Percentiles rank a stretch among this genome's conserved stretches.
phyloP scores from a whole-genome alignment of 2,329 filamentous ascomycete genomes.

The Dactylonectria estremocensis region DNA sequence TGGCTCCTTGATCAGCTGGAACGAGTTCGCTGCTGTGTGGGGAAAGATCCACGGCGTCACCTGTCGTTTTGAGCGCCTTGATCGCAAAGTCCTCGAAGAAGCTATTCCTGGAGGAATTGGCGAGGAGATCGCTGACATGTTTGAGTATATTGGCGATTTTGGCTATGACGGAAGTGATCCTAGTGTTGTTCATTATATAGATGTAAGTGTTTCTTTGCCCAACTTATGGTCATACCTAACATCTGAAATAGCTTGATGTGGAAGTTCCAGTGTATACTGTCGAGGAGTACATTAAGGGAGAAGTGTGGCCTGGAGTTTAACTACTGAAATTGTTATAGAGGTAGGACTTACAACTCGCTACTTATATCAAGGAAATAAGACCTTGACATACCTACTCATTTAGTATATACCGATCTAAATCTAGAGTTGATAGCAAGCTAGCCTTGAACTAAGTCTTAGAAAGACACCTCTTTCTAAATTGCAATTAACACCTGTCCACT shows the following conservation, averaged over 20 bases:
- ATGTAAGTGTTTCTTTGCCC: neutral
- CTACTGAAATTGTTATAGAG: no score
- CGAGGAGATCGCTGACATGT: conserved; percentile 10
- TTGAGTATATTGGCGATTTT: conserved; percentile 7
- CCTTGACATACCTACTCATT: no score
- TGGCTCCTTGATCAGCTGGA: conserved; percentile 5
- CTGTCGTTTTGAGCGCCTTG: neutral
- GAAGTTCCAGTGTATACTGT: neutral
- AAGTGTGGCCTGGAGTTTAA: neutral
- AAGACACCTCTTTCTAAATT: no score
- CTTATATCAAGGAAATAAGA: no score
- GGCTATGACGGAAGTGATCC: conserved; percentile 2
- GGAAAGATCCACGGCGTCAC: neutral
- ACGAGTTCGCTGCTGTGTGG: conserved; percentile 1
- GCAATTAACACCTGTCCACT: no score
- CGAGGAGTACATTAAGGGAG: neutral
- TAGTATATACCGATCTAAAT: no score
- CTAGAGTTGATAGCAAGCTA: no score
- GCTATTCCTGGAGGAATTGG: conserved; percentile 9
- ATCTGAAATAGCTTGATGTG: neutral
- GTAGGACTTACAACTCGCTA: no score
- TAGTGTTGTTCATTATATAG: neutral
- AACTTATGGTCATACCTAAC: neutral
- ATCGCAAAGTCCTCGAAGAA: neutral
- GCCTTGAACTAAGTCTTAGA: no score